Evolutionary conservation across 2,329 filamentous ascomycete genomes (phyloP).

Genomic region (Ophiosphaerella korrae): DNA sequence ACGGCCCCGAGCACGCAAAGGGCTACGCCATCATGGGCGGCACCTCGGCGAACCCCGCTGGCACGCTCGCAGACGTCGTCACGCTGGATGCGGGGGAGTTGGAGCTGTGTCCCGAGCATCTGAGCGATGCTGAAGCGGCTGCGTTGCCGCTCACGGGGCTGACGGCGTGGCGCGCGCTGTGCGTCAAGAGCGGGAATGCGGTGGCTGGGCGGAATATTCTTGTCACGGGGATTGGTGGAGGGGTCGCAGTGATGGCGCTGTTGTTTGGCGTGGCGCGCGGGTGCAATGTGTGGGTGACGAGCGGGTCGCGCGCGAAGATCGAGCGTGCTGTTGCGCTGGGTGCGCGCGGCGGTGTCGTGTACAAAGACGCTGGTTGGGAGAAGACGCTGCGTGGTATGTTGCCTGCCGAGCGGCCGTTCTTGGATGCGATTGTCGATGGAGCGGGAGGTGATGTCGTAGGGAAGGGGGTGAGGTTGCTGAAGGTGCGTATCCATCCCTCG

Average conservation of each 20-base stretch:
- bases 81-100: constrained; percentile 73
- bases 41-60: constrained; percentile 66
- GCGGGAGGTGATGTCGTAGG: constrained; percentile 84
- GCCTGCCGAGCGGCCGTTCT: constrained; percentile 66
- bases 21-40: constrained; percentile 72
- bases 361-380: constrained; percentile 81
- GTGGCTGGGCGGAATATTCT: constrained; percentile 74
- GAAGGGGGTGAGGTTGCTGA: constrained; percentile 70
- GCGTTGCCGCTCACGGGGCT: constrained; percentile 83
- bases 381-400: constrained; percentile 69
- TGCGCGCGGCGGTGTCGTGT: constrained; percentile 80
- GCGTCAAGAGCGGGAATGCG: constrained; percentile 74
- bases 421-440: constrained; percentile 89
- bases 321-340: constrained; percentile 72
- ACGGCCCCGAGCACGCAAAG: constrained; percentile 71
- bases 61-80: constrained; percentile 76
- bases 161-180: constrained; percentile 85
- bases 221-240: constrained; percentile 90
- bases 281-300: constrained; percentile 81
- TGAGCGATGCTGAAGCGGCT: constrained; percentile 75
- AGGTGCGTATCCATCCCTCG: constrained; percentile 46
- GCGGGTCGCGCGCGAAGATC: constrained; percentile 76
- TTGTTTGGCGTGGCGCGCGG: constrained; percentile 77
- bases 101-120: constrained; percentile 74
- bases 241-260: constrained; percentile 82